Base-by-base conservation (phyloP, 768 basidiomycete genomes). In the Heimioporus sp. region DNA sequence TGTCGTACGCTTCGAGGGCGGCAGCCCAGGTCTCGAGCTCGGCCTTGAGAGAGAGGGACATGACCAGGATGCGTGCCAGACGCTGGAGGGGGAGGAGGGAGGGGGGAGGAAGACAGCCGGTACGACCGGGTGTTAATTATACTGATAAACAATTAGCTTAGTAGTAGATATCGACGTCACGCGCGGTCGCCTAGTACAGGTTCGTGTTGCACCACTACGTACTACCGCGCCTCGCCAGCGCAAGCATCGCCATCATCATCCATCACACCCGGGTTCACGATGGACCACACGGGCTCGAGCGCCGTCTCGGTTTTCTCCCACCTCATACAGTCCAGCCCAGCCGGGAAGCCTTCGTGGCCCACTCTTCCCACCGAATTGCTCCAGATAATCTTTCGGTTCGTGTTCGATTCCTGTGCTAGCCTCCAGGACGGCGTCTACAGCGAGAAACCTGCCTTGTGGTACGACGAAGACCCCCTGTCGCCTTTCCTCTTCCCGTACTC, bases 1-100 rank as follows among this genome's bases (percentile, higher is more conserved):
- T 82, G 58, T 96, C 93, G 71, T 95, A 97, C 5, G 92, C 87
- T 62, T 84, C 80, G 66, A 98, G 82, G 52, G 95, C 95, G 36
- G 87, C 77, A 13, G 85, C 83, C 92, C 93, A 96, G 2, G 79
- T 85, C 67, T 94, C 89, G 39, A 98, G 81, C 77, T 86, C 84
- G 54, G 78, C 82, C 72, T 84, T 86, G 66, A 85, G 77, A 53
- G 84, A 84, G 39, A 69, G 51, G 9, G 68, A 57, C 67, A 71
- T 57, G 45, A 52, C 15, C 49, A 58, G 41, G 15, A 38, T 42
- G 65, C 65, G 68, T 66, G 43, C 62, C 64, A 56, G 65, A 64
- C 63, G 61, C 72, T 28, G 49, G 34, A 35, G 34, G 15, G 34
- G 34, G 15, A 35, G 34, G 34, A 35, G 34, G 15, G 34, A 12